Percentiles rank a stretch among this genome's conserved stretches.
phyloP scores from a whole-genome alignment of 1,139 yeast species.

The Blastobotrys ciferrii region DNA sequence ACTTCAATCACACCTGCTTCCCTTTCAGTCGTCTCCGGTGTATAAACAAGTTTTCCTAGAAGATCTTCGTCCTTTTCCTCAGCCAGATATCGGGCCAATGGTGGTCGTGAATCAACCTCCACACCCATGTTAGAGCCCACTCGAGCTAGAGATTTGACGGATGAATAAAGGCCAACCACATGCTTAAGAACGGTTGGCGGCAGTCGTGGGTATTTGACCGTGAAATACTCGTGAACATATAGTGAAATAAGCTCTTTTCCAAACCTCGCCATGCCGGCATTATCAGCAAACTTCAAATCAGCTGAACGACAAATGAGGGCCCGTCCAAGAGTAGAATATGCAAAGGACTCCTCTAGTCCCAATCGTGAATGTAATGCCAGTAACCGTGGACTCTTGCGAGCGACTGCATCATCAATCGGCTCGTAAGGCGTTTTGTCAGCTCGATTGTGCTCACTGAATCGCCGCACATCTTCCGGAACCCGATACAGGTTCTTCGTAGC shows the following conservation, averaged over 20 bases:
- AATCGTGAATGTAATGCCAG: conserved; percentile 81
- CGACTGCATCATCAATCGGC: conserved; percentile 45
- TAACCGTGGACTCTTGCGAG: conserved; percentile 62
- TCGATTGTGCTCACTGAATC: conserved; percentile 30
- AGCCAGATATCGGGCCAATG: conserved; percentile 65
- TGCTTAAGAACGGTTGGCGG: conserved; percentile 75
- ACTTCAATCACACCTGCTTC: conserved; percentile 47
- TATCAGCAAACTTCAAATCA: conserved; percentile 55
- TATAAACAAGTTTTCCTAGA: conserved; percentile 36
- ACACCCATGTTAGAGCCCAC: conserved; percentile 85
- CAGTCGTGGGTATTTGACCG: conserved; percentile 80
- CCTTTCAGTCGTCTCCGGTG: conserved; percentile 26
- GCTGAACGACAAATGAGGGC: conserved; percentile 60
- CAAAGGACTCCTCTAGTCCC: conserved; percentile 43
- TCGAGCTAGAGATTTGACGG: conserved; percentile 58
- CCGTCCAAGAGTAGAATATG: conserved; percentile 72
- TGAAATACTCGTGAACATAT: conserved; percentile 70
- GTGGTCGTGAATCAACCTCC: conserved; percentile 63
- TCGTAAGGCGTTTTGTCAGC: conserved; percentile 17
- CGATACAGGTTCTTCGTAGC: conserved; percentile 12
- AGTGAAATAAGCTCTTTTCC: conserved; percentile 78
- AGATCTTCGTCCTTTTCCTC: conserved; percentile 59
- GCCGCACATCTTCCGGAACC: conserved; percentile 27
- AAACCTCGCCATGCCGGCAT: conserved; percentile 73
- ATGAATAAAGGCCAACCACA: conserved; percentile 71